Evolutionary conservation across 441 rosid genomes (phyloP).

Genomic region (Croton laevigatus): DNA sequence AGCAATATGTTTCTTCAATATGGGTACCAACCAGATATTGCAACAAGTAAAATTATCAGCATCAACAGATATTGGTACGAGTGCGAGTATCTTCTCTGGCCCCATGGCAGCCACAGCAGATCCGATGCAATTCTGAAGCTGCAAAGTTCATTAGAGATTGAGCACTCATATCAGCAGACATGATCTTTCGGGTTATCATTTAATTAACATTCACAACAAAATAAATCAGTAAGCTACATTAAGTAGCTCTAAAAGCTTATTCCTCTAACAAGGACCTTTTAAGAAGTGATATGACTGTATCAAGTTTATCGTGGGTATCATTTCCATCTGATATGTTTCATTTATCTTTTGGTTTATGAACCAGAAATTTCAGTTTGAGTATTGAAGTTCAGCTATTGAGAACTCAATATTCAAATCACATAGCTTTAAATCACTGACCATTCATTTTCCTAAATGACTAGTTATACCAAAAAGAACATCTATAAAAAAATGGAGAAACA

Average conservation of each 20-base stretch:
- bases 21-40: constrained; percentile 78
- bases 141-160: constrained; percentile 30
- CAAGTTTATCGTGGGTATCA: neutral
- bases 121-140: constrained; percentile 82
- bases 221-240: neutral
- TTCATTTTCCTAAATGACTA: neutral
- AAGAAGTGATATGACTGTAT: constrained; percentile 1
- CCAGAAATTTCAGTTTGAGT: constrained; percentile 2
- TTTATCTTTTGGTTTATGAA: neutral
- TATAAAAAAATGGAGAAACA: neutral
- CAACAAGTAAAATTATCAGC: constrained; percentile 50
- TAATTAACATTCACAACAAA: neutral
- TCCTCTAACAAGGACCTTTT: neutral
- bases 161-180: constrained; percentile 22
- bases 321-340: neutral
- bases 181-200: neutral
- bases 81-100: constrained; percentile 61
- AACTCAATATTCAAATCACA: neutral
- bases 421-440: neutral
- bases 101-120: constrained; percentile 85
- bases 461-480: neutral
- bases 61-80: constrained; percentile 68
- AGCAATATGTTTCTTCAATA: constrained; percentile 57
- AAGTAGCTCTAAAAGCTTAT: neutral
- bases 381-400: neutral